Base-by-base conservation (phyloP, 176 grass and related monocot genomes). In the Eleusine coracana region DNA sequence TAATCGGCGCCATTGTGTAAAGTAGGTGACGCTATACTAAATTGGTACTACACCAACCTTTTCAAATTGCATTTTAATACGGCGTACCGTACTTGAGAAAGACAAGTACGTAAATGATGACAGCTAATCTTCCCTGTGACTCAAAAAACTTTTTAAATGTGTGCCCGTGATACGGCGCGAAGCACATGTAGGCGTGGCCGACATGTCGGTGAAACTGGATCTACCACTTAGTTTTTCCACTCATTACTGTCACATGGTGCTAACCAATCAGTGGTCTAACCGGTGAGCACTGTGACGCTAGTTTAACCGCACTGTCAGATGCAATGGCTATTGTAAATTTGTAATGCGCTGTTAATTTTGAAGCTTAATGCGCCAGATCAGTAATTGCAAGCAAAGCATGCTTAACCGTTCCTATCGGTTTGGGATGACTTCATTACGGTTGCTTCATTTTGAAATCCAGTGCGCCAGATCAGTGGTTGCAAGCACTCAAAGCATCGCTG, bases 171-270 rank as follows among this genome's bases (percentile, higher is more conserved):
- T 73, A 74, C 69, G 74, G 80, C 62, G 15, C 40, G 41, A 42
- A 27, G 80, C 88, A 87, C 84, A 83, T 86, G 84, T 36, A 17
- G 44, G 17, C 60, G 67, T 41, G 83, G 17, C 74, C 51, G 42
- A 86, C 74, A 83, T 80, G 84, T 83, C 75, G 36, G 72, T 25
- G 77, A 42, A 37, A 52, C 27, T 69, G 56, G 66, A 83, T 86
- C 79, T 89, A 28, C 25, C 60, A 64, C 20, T 28, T 42, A 51
- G 42, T 46, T 48, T 12, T 12, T 18, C 2, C 80, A 78, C 63
- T 77, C 42, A 23, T 66, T 79, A 10, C 7, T 21, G 55, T 27
- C 15, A 34, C 62, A 44, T 4, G 71, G 44, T 81, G 12, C 44
- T 46, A 46, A 46, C 9, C 44, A 46, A 46, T 46, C 44, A 46